phyloP scores from a whole-genome alignment of 148 eudicot genomes.

The Bassia scoparia region DNA sequence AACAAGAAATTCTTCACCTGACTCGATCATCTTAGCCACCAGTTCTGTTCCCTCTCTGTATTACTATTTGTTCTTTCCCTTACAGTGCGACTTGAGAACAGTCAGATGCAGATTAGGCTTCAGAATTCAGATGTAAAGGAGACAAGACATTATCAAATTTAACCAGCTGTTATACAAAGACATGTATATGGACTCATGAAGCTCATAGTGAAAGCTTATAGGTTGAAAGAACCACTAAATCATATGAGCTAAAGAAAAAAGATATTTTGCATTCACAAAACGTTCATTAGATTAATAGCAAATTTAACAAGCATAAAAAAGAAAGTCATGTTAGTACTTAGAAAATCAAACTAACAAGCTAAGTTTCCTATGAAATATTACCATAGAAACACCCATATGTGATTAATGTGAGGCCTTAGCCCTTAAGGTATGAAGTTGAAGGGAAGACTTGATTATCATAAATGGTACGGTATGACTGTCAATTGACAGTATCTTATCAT shows the following conservation, averaged over 20 bases:
- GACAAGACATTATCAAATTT: background rate
- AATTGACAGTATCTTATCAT: constrained; percentile 4
- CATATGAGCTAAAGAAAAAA: background rate
- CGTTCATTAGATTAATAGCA: background rate
- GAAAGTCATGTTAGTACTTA: no score
- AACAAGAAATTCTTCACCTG: constrained; percentile 30
- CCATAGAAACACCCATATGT: background rate
- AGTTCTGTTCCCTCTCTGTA: background rate
- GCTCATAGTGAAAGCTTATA: background rate
- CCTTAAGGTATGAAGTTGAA: background rate
- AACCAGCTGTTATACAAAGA: background rate
- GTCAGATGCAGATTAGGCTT: background rate
- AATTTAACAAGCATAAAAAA: background rate
- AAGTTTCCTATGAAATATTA: background rate
- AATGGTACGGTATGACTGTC: background rate
- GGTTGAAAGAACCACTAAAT: background rate
- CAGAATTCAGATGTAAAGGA: background rate
- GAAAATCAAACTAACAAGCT: no score
- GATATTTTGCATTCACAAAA: background rate
- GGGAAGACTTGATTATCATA: background rate
- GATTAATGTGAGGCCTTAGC: background rate
- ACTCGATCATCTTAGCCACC: constrained; percentile 15
- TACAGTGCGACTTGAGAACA: background rate
- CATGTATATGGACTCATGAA: background rate
- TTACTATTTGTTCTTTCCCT: background rate